These are phyloP conservation scores for Pholiota conissans DNA, from an alignment of 768 basidiomycete species.

Conservation along the genomic window DNA sequence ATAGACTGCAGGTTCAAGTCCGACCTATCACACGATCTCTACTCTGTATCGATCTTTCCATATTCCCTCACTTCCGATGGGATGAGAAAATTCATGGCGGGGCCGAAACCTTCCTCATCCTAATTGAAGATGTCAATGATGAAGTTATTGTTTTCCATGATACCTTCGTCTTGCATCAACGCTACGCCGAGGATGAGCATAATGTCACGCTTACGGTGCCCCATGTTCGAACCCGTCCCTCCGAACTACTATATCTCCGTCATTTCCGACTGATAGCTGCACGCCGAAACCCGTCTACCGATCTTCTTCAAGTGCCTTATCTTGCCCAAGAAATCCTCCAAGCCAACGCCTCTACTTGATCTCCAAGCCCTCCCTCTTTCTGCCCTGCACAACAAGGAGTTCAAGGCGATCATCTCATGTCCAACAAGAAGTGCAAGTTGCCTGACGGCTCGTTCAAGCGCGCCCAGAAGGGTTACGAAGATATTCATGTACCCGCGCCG, in stretches of 20 bases:
- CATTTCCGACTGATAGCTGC: slow-evolving; percentile 94
- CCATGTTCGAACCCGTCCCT: slow-evolving; percentile 95
- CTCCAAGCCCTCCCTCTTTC: slow-evolving; percentile 88
- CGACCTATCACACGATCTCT: slow-evolving; percentile 95
- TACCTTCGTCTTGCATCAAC: slow-evolving; percentile 86
- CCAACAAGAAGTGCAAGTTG: slow-evolving; percentile 97
- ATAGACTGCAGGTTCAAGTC: slow-evolving; percentile 88
- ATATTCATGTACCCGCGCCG: slow-evolving; percentile 94
- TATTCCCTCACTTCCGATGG: slow-evolving; percentile 97
- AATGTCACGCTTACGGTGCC: slow-evolving; percentile 93
- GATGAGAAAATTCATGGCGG: slow-evolving; percentile 90
- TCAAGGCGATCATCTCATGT: slow-evolving; percentile 97
- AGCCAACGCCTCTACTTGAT: slow-evolving; percentile 89
- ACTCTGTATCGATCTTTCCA: slow-evolving; percentile 88
- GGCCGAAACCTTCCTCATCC: slow-evolving; percentile 88
- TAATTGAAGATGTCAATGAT: slow-evolving; percentile 97
- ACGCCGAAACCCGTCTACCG: slow-evolving; percentile 91
- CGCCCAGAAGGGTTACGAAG: slow-evolving; percentile 94
- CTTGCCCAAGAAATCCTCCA: slow-evolving; percentile 94
- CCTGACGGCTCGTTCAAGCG: slow-evolving; percentile 98
- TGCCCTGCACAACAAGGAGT: slow-evolving; percentile 92
- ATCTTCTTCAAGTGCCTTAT: slow-evolving; percentile 98
- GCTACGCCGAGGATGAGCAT: slow-evolving; percentile 92
- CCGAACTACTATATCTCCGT: slow-evolving; percentile 98
- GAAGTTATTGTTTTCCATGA: slow-evolving; percentile 97